These are phyloP conservation scores for Gyromitra esculenta DNA, from an alignment of 2,329 filamentous ascomycete species.

Conservation along the genomic window DNA sequence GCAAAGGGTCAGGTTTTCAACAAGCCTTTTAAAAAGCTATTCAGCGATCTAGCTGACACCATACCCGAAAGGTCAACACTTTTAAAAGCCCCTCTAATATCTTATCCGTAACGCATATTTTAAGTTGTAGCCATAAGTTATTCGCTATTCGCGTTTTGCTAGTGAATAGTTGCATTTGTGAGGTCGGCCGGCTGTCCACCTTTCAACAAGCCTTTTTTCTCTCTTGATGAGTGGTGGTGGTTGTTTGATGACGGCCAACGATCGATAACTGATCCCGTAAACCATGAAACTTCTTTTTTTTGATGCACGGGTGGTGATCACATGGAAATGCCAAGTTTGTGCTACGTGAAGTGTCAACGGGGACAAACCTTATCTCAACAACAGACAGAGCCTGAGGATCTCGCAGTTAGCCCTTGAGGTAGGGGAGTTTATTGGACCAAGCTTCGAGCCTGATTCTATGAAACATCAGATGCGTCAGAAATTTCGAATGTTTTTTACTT, in stretches of 20 bases:
- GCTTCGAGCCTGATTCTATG: not conserved
- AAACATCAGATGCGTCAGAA: slow-evolving; percentile 13
- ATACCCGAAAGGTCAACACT: not conserved
- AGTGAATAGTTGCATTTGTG: not conserved
- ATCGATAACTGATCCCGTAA: slow-evolving; percentile 8
- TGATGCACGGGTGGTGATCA: slow-evolving; percentile 10
- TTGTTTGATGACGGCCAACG: not conserved
- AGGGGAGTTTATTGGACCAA: not conserved
- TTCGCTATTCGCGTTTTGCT: no score
- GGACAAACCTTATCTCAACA: slow-evolving; percentile 35
- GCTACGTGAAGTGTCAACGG: slow-evolving; percentile 2
- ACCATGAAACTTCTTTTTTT: slow-evolving; percentile 9
- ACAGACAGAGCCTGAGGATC: not conserved
- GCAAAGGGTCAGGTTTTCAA: not conserved
- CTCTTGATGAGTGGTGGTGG: no score
- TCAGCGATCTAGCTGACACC: not conserved
- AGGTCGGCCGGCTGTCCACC: not conserved
- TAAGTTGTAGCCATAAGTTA: not conserved
- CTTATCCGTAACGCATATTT: not conserved
- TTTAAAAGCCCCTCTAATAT: not conserved
- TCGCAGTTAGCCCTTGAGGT: not conserved
- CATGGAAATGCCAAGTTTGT: slow-evolving; percentile 13
- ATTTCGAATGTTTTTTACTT: not conserved
- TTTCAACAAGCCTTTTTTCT: not conserved
- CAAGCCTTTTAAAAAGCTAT: not conserved